These are phyloP conservation scores for Daldinia sp. DNA, from an alignment of 2,329 filamentous ascomycete genomes.

Conservation along the genomic window DNA sequence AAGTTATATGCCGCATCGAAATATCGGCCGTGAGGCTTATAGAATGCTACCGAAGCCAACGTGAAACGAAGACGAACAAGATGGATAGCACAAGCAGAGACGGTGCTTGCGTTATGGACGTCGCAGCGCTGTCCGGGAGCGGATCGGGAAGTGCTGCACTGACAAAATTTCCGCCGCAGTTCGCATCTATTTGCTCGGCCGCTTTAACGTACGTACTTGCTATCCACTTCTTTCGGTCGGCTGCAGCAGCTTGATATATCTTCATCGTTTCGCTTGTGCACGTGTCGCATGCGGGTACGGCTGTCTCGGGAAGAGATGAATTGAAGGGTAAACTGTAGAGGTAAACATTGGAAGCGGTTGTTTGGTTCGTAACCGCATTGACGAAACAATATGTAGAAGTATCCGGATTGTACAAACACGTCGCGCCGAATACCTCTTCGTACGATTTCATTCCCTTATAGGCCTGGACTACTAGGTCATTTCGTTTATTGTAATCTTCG, in stretches of 20 bases:
- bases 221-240: constrained; percentile 71
- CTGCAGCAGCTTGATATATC: constrained; percentile 75
- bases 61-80: constrained; percentile 36
- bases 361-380: constrained; percentile 80
- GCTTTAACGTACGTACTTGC: constrained; percentile 73
- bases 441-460: constrained; percentile 82
- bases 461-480: constrained; percentile 76
- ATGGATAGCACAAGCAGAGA: constrained; percentile 40
- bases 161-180: constrained; percentile 66
- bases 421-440: constrained; percentile 77
- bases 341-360: constrained; percentile 75
- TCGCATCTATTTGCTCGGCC: constrained; percentile 75
- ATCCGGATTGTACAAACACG: constrained; percentile 75
- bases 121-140: constrained; percentile 36
- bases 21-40: neutral
- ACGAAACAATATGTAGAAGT: constrained; percentile 81
- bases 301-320: constrained; percentile 69
- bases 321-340: constrained; percentile 89
- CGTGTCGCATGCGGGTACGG: constrained; percentile 75
- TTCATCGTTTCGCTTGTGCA: constrained; percentile 85
- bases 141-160: constrained; percentile 61
- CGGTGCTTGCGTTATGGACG: constrained; percentile 32
- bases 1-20: neutral
- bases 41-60: constrained; percentile 36
- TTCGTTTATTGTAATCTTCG: constrained; percentile 71